Evolutionary conservation across 2,329 filamentous ascomycete species (phyloP).

Genomic region (Exophiala lecanii-corni): DNA sequence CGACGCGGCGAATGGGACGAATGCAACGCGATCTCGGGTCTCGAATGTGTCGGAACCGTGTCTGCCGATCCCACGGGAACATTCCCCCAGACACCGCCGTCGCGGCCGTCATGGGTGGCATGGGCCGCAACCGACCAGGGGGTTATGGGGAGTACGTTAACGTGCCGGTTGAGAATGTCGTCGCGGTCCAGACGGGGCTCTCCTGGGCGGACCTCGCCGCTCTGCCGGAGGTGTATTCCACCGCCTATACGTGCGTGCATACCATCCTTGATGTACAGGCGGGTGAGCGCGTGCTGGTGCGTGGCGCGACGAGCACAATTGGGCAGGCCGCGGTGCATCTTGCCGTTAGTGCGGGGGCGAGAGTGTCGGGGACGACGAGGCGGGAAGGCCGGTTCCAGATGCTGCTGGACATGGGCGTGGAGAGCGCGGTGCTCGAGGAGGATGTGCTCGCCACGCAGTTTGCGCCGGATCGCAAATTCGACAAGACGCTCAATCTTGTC

Average conservation of each 20-base stretch:
- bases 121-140: slow-evolving; percentile 38
- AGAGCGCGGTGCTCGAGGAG: slow-evolving; percentile 28
- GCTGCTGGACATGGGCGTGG: slow-evolving; percentile 31
- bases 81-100: slow-evolving; percentile 34
- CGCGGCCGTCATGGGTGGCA: slow-evolving; percentile 40
- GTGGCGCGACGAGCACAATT: slow-evolving; percentile 40
- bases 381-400: slow-evolving; percentile 28
- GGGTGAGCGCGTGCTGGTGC: slow-evolving; percentile 36
- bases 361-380: slow-evolving; percentile 39
- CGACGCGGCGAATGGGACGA: slow-evolving; percentile 36
- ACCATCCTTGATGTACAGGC: slow-evolving; percentile 32
- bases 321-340: slow-evolving; percentile 39
- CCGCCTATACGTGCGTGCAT: slow-evolving; percentile 39
- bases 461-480: slow-evolving; percentile 28
- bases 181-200: slow-evolving; percentile 28
- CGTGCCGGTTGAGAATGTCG: slow-evolving; percentile 34
- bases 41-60: slow-evolving; percentile 41
- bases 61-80: slow-evolving; percentile 33
- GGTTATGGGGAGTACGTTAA: slow-evolving; percentile 39
- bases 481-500: slow-evolving; percentile 38
- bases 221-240: slow-evolving; percentile 39
- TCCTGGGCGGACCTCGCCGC: slow-evolving; percentile 39
- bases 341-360: slow-evolving; percentile 33
- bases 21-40: slow-evolving; percentile 27
- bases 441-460: slow-evolving; percentile 22